phyloP scores from a whole-genome alignment of 2,329 filamentous ascomycete genomes.

The Sclerotinia nivalis region DNA sequence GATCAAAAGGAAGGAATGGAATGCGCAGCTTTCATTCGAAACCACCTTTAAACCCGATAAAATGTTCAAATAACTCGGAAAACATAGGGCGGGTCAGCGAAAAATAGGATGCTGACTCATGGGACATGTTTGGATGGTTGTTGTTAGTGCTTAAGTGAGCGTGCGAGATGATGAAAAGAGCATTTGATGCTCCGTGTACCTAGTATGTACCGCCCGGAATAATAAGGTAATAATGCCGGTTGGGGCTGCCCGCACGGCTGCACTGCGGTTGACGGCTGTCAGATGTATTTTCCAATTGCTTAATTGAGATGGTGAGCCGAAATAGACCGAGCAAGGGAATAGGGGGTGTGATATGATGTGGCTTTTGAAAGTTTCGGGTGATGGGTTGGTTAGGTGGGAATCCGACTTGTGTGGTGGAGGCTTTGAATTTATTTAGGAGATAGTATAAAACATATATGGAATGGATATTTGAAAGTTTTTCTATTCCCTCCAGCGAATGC shows the following conservation, averaged over 20 bases:
- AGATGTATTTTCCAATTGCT: conserved; percentile 5
- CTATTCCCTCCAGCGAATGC: too few relatives aligned
- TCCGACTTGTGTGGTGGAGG: neutral
- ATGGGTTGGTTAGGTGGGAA: conserved; percentile 1
- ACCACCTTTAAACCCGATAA: neutral
- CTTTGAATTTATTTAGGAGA: neutral
- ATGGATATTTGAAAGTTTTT: too few relatives aligned
- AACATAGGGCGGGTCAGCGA: neutral
- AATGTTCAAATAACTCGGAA: neutral
- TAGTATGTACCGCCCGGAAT: conserved; percentile 1
- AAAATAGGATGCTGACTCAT: neutral
- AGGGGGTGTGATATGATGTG: conserved; percentile 17
- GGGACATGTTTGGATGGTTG: neutral
- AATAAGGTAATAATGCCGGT: conserved; percentile 15
- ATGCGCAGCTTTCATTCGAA: neutral
- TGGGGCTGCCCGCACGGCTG: conserved; percentile 9
- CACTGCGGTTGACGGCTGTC: conserved; percentile 19
- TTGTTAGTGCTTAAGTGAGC: neutral
- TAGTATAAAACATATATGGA: neutral
- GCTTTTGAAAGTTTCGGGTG: neutral
- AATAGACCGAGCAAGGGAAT: conserved; percentile 13
- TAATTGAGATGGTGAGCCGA: conserved; percentile 9
- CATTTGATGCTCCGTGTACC: conserved; percentile 15
- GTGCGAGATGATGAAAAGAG: conserved; percentile 1
- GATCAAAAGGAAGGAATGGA: neutral